Percentiles rank a stretch among this genome's conserved stretches.
Conservation (phyloP, 495 filamentous ascomycete species). For the Podospora tetraspora region DNA sequence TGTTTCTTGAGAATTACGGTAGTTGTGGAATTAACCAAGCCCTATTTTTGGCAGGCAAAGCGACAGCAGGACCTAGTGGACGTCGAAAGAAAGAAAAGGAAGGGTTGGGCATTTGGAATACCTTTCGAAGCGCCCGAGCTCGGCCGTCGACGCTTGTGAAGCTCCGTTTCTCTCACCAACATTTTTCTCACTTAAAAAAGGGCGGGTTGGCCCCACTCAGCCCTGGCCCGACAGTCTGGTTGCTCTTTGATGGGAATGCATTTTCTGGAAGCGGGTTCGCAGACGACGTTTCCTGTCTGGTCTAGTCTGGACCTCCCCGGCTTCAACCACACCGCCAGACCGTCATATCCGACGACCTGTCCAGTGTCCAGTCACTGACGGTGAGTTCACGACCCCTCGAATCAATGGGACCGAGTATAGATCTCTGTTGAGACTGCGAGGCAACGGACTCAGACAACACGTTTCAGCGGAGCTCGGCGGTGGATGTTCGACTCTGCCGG, state of each 20-base stretch:
- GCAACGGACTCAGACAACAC: not conserved
- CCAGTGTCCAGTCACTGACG: too few relatives aligned
- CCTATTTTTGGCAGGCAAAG: too few relatives aligned
- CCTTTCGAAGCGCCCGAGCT: not conserved
- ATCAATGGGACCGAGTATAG: not conserved
- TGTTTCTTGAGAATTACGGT: too few relatives aligned
- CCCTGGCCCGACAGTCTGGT: conserved; percentile 18
- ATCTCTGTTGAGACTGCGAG: not conserved
- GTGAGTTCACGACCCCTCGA: too few relatives aligned
- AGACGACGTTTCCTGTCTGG: not conserved
- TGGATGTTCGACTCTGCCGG: not conserved
- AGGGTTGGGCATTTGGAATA: too few relatives aligned
- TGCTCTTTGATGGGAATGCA: conserved; percentile 16
- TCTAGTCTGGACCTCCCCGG: not conserved
- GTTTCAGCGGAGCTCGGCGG: not conserved
- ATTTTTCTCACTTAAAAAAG: not conserved
- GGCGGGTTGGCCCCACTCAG: conserved; percentile 2
- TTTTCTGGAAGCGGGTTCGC: conserved; percentile 15
- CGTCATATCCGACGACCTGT: not conserved
- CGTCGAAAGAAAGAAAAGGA: not conserved
- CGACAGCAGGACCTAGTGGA: too few relatives aligned
- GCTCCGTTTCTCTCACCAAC: not conserved
- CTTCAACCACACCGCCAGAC: not conserved
- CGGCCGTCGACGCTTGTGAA: not conserved
- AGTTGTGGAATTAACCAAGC: too few relatives aligned